Evolutionary conservation across 139 green algal species (phyloP).

Genomic region (Deuterostichococcus epilithicus): DNA sequence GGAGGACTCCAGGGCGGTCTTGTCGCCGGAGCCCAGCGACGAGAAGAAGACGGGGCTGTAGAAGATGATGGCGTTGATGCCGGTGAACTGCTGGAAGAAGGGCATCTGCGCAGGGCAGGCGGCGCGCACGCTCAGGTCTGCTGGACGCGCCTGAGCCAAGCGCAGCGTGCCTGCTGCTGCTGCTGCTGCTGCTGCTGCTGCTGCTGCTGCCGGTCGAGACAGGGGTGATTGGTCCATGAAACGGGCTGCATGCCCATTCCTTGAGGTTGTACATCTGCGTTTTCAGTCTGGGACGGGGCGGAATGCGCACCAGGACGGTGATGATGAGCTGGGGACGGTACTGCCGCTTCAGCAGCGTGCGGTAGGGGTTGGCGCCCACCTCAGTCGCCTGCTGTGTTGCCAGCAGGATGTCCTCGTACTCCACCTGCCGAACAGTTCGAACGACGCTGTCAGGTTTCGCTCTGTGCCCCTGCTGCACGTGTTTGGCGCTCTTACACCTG

Average conservation of each 20-base stretch:
- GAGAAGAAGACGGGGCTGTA: conserved; percentile 51
- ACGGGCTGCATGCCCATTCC: too few species aligned
- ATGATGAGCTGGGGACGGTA: conserved; percentile 24
- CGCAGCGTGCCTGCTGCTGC: too few species aligned
- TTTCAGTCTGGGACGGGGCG: too few species aligned
- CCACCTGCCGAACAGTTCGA: background rate
- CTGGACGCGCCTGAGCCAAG: too few species aligned
- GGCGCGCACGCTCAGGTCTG: too few species aligned
- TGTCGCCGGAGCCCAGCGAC: conserved; percentile 31
- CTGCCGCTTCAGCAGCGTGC: conserved; percentile 15
- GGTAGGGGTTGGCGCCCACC: conserved; percentile 7
- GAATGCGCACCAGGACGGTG: conserved; percentile 7
- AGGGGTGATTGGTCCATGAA: too few species aligned
- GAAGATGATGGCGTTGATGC: conserved; percentile 63
- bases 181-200: too few species aligned
- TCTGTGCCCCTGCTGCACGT: too few species aligned
- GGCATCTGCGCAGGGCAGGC: conserved; percentile 30
- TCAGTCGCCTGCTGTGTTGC: background rate
- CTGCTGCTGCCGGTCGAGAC: too few species aligned
- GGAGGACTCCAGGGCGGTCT: conserved; percentile 15
- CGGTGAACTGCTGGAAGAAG: conserved; percentile 64
- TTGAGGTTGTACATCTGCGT: too few species aligned
- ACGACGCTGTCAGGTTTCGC: too few species aligned
- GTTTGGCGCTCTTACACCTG: too few species aligned
- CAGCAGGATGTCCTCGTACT: conserved; percentile 13